Evolutionary conservation across 495 filamentous ascomycete genomes (phyloP).

Genomic region (Podospora didyma): DNA sequence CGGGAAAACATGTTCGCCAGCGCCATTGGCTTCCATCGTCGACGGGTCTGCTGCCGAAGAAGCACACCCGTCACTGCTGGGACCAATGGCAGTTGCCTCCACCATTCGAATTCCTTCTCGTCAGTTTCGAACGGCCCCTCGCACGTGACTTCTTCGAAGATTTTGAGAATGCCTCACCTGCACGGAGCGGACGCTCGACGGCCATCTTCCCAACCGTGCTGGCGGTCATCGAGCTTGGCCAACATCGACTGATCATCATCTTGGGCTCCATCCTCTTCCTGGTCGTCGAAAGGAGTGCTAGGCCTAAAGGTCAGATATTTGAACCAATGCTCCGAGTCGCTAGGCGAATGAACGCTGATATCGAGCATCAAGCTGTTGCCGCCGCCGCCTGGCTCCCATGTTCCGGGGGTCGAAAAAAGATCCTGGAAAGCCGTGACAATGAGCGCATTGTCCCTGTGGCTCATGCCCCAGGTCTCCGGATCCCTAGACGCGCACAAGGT

Average conservation of each 20-base stretch:
- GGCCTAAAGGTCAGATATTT: slow-evolving; percentile 29
- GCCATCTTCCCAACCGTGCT: slow-evolving; percentile 28
- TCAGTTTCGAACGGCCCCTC: slow-evolving; percentile 24
- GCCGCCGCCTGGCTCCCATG: slow-evolving; percentile 30
- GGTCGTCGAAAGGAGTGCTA: slow-evolving; percentile 15
- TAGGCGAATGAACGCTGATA: slow-evolving; percentile 37
- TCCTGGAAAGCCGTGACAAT: slow-evolving; percentile 30
- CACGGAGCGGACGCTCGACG: slow-evolving; percentile 22
- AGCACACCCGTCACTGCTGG: slow-evolving; percentile 29
- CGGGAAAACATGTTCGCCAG: slow-evolving; percentile 29
- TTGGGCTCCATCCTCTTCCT: not conserved
- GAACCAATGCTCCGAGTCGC: slow-evolving; percentile 35
- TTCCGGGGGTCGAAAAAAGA: slow-evolving; percentile 34
- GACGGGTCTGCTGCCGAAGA: slow-evolving; percentile 32
- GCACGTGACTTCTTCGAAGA: slow-evolving; percentile 20
- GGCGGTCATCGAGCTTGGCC: slow-evolving; percentile 21
- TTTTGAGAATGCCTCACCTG: slow-evolving; percentile 15
- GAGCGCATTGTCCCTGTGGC: slow-evolving; percentile 15
- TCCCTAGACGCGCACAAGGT: slow-evolving; percentile 15
- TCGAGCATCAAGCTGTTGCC: slow-evolving; percentile 33
- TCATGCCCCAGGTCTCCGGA: slow-evolving; percentile 12
- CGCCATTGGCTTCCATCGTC: slow-evolving; percentile 26
- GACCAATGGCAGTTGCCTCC: slow-evolving; percentile 28
- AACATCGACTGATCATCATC: slow-evolving; percentile 11
- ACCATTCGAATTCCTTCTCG: slow-evolving; percentile 23